A percentile compares a stretch with the other conserved stretches of the same genome.
These are phyloP conservation scores for Talaromyces sp. DNA, from an alignment of 2,329 filamentous ascomycete genomes.

Conservation along the genomic window DNA sequence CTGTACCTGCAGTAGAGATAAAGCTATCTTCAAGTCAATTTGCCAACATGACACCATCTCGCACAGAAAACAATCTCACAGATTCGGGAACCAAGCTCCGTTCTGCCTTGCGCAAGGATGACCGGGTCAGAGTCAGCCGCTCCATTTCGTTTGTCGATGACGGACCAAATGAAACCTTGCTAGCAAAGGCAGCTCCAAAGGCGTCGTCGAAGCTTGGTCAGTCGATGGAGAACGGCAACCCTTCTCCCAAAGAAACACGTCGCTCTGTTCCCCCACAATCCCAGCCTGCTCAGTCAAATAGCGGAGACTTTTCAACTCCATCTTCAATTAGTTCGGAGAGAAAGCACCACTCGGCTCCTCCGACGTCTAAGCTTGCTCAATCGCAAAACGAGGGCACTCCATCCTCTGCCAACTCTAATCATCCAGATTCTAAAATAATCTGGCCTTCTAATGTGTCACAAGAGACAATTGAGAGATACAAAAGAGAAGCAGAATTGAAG, in stretches of 20 bases:
- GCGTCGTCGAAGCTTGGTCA: not conserved
- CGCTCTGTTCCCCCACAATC: not conserved
- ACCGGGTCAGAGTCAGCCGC: constrained; percentile 9
- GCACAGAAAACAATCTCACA: not conserved
- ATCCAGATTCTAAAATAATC: constrained; percentile 4
- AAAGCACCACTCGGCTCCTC: not conserved
- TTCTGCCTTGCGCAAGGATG: constrained; percentile 20
- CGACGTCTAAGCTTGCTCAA: not conserved
- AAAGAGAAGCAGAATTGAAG: constrained; percentile 13
- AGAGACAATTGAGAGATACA: constrained; percentile 7
- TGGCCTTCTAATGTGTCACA: constrained; percentile 13
- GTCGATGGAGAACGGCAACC: not conserved
- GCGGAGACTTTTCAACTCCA: not conserved
- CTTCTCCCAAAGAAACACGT: not conserved
- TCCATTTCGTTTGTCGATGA: constrained; percentile 24
- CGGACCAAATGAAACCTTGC: not conserved
- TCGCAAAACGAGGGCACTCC: not conserved
- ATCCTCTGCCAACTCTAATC: not conserved
- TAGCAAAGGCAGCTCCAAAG: not conserved
- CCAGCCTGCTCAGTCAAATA: not conserved
- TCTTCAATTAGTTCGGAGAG: not conserved
- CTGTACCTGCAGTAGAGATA: not conserved
- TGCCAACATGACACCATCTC: not conserved
- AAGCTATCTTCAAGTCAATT: not conserved
- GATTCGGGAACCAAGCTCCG: not conserved